Conservation (phyloP, 192 early-diverging fungal genomes). For the Entomortierella parvispora region DNA sequence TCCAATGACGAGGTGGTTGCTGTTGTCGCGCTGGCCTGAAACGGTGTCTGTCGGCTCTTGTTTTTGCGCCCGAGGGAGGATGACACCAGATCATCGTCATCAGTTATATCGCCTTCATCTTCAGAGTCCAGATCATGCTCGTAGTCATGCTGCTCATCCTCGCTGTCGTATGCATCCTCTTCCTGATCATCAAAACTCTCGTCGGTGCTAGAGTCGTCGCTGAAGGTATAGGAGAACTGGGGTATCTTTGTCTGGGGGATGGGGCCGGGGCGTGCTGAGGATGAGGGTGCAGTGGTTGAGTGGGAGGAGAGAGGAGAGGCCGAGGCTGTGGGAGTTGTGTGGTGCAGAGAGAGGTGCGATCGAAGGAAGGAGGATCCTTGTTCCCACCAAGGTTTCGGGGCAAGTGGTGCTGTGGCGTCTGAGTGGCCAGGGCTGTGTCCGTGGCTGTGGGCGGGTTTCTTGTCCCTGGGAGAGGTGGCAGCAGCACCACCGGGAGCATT, state of each 20-base stretch:
- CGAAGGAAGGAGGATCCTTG: slow-evolving; percentile 26
- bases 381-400: slow-evolving; percentile 51
- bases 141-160: slow-evolving; percentile 21
- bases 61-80: neutral
- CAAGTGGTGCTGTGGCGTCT: neutral
- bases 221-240: slow-evolving; percentile 31
- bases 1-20: slow-evolving; percentile 16
- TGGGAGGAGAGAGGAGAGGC: neutral
- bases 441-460: no score
- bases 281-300: neutral
- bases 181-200: neutral
- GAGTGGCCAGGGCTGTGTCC: neutral
- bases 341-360: slow-evolving; percentile 17
- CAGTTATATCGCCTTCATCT: slow-evolving; percentile 5
- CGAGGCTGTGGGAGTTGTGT: neutral
- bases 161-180: slow-evolving; percentile 13
- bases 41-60: neutral
- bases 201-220: slow-evolving; percentile 16
- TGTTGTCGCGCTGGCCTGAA: neutral
- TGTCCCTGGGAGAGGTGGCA: neutral
- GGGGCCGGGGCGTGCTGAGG: neutral
- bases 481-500: neutral
- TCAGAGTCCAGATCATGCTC: slow-evolving; percentile 4
- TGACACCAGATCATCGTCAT: slow-evolving; percentile 1
- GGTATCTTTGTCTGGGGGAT: slow-evolving; percentile 21